Conservation (phyloP, 257 asterid genomes). For the Anisodus acutangulus region DNA sequence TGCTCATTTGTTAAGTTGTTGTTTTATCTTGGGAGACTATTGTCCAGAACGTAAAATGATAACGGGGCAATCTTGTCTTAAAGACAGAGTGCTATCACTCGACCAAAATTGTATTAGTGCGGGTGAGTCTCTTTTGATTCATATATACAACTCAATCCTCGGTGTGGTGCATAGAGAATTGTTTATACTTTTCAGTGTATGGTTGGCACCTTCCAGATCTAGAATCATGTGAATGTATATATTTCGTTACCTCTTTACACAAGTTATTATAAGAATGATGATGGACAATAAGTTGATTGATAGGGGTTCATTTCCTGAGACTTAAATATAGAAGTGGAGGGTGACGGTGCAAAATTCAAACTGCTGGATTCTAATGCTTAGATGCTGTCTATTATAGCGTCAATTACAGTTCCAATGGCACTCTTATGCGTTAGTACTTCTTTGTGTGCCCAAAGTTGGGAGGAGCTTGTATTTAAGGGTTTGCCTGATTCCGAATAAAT, state of each 20-base stretch:
- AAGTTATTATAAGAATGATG: neutral
- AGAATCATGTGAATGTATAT: neutral
- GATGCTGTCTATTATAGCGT: neutral
- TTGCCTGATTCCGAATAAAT: neutral
- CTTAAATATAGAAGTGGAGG: neutral
- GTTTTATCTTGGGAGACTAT: no score
- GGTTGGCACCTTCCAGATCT: neutral
- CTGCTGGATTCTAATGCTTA: slow-evolving; percentile 6
- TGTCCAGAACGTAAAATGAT: no score
- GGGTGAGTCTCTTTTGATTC: neutral
- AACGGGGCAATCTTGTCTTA: no score
- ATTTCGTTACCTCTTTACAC: neutral
- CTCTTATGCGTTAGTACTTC: neutral
- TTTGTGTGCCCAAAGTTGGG: neutral
- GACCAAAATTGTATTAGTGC: neutral
- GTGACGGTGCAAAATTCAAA: neutral
- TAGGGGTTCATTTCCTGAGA: neutral
- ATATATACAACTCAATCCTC: neutral
- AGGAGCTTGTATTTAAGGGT: neutral
- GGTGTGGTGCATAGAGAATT: neutral
- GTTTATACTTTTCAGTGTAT: neutral
- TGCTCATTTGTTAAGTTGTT: no score
- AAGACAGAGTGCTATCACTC: no score
- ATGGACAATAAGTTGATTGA: neutral
- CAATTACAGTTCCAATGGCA: neutral